Percentiles rank a stretch among this genome's conserved stretches.
Conservation (phyloP, 2,329 filamentous ascomycete species). For the Trichoderma breve region DNA sequence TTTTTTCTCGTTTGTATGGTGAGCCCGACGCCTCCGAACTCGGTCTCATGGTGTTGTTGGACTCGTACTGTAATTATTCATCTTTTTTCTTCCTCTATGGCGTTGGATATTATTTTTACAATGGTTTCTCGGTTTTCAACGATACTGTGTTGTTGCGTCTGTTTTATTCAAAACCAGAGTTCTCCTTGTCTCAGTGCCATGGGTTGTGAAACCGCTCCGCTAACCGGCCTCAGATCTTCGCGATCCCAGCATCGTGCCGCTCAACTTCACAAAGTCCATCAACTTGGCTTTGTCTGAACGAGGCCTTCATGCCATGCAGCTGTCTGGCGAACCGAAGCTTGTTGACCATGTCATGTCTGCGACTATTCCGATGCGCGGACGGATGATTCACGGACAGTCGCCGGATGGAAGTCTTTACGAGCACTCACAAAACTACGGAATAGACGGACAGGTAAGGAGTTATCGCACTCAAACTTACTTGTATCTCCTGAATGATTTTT, state of each 20-base stretch:
- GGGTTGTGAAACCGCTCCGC: conserved; percentile 3
- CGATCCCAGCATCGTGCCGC: conserved; percentile 73
- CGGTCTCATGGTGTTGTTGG: background rate
- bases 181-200: background rate
- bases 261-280: conserved; percentile 98
- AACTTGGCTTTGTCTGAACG: conserved; percentile 93
- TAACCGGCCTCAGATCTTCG: conserved; percentile 68
- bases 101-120: background rate
- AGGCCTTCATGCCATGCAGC: conserved; percentile 81
- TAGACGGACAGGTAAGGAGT: conserved; percentile 72
- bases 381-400: conserved; percentile 85
- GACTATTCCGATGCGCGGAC: conserved; percentile 89
- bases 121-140: background rate
- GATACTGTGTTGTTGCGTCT: background rate
- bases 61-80: background rate
- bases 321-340: conserved; percentile 64
- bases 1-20: background rate
- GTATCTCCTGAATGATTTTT: too few species aligned
- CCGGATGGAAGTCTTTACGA: conserved; percentile 67
- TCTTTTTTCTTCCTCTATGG: background rate
- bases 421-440: conserved; percentile 86
- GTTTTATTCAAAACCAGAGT: background rate
- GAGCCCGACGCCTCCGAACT: conserved; percentile 13
- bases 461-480: background rate
- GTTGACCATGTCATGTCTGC: conserved; percentile 70